Conservation (phyloP, 192 early-diverging fungal species). For the Chytriomyces sp. region DNA sequence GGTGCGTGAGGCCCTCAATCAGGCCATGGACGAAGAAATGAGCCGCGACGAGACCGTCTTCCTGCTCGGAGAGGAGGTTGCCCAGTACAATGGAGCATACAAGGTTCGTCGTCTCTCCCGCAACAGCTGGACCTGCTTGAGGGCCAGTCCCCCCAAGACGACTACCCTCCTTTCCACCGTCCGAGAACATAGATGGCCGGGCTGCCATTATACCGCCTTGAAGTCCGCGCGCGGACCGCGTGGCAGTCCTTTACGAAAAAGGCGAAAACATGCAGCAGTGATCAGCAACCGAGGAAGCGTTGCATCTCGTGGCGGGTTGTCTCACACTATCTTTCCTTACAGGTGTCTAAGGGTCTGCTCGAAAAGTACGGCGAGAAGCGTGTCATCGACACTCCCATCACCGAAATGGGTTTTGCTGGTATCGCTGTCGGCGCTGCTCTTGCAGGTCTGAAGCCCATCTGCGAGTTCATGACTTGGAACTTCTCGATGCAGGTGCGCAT, state of each 20-base stretch:
- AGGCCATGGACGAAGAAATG: conserved; percentile 98
- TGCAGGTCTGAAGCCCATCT: conserved; percentile 91
- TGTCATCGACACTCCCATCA: conserved; percentile 98
- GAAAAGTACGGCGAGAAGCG: conserved; percentile 98
- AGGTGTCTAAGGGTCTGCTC: conserved; percentile 94
- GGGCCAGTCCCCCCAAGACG: too few species aligned
- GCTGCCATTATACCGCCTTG: too few species aligned
- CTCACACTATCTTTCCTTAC: conserved; percentile 8
- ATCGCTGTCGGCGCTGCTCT: conserved; percentile 94
- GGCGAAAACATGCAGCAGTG: too few species aligned
- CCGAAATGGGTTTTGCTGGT: conserved; percentile 97
- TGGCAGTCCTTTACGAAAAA: too few species aligned
- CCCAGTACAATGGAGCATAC: conserved; percentile 99
- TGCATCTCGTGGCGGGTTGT: too few species aligned
- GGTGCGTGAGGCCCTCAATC: conserved; percentile 96
- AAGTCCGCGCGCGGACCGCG: too few species aligned
- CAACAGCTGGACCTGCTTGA: too few species aligned
- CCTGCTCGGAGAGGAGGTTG: conserved; percentile 96
- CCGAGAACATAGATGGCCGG: too few species aligned
- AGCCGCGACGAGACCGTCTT: conserved; percentile 84
- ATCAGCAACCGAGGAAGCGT: too few species aligned
- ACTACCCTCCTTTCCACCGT: too few species aligned
- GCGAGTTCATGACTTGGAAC: conserved; percentile 99
- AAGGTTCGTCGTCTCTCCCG: too few species aligned
- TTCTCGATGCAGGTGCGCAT: conserved; percentile 93